These are phyloP conservation scores for Keithomyces neogunnii DNA, from an alignment of 2,329 filamentous ascomycete species.

Conservation along the genomic window DNA sequence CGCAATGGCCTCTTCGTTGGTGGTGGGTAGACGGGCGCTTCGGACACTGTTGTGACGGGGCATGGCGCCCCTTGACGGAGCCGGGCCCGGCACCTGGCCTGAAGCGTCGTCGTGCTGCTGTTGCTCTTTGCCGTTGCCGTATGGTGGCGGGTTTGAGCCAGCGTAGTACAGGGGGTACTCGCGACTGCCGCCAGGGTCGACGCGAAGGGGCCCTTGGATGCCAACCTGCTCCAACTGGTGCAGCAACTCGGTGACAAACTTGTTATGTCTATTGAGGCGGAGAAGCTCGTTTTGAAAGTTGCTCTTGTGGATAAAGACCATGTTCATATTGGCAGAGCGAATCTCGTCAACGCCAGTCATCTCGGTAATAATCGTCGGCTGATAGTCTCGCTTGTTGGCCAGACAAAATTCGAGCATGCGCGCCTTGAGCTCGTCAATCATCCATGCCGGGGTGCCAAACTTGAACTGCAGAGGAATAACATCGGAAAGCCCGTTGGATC, in stretches of 20 bases:
- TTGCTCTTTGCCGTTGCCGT: slow-evolving; percentile 21
- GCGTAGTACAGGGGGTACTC: slow-evolving; percentile 56
- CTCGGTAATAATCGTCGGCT: slow-evolving; percentile 78
- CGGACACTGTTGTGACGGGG: slow-evolving; percentile 10
- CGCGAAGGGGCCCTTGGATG: slow-evolving; percentile 64
- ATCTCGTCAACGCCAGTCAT: slow-evolving; percentile 72
- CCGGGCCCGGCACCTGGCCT: slow-evolving; percentile 7
- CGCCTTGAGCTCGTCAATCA: slow-evolving; percentile 74
- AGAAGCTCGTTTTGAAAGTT: slow-evolving; percentile 94
- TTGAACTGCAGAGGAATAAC: slow-evolving; percentile 76
- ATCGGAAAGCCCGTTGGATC: slow-evolving; percentile 81
- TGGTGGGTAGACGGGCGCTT: slow-evolving; percentile 11
- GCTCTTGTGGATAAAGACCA: slow-evolving; percentile 96
- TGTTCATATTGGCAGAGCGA: slow-evolving; percentile 78
- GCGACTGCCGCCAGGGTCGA: slow-evolving; percentile 58
- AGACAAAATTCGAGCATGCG: slow-evolving; percentile 77
- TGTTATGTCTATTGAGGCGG: slow-evolving; percentile 83
- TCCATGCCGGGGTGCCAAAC: slow-evolving; percentile 74
- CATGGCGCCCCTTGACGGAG: slow-evolving; percentile 6
- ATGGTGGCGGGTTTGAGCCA: slow-evolving; percentile 24
- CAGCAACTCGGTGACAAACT: slow-evolving; percentile 90
- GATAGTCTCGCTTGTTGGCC: slow-evolving; percentile 82
- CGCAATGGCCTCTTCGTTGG: slow-evolving; percentile 24
- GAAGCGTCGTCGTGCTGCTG: slow-evolving; percentile 9
- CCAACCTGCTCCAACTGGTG: slow-evolving; percentile 73